Conservation (phyloP, 164 flowering plant species). For the Chimonanthus praecox region DNA sequence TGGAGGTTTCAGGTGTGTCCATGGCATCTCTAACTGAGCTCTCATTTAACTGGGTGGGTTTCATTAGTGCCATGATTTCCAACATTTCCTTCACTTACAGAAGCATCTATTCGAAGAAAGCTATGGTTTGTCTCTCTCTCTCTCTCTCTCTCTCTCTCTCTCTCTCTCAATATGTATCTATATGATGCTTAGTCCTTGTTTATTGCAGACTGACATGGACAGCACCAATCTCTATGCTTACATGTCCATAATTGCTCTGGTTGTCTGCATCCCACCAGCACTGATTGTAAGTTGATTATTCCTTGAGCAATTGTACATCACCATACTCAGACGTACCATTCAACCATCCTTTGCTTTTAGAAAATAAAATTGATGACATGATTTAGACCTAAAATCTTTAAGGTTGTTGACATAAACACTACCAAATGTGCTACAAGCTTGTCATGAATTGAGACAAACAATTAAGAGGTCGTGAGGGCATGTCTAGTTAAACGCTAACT, state of each 20-base stretch:
- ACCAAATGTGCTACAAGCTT: too few species aligned
- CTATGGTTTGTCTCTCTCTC: conserved; percentile 50
- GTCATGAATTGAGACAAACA: too few species aligned
- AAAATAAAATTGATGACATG: too few species aligned
- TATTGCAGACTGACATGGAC: conserved; percentile 85
- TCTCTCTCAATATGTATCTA: background rate
- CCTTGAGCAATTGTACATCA: background rate
- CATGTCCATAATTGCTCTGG: conserved; percentile 85
- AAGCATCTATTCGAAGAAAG: conserved; percentile 96
- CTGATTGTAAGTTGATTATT: conserved; percentile 50
- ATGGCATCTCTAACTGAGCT: conserved; percentile 97
- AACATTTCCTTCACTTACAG: conserved; percentile 96
- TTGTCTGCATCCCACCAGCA: conserved; percentile 93
- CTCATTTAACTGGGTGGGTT: conserved; percentile 96
- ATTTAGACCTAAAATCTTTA: too few species aligned
- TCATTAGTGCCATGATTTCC: conserved; percentile 96
- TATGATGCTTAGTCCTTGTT: conserved; percentile 5
- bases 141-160: too few species aligned
- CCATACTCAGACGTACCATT: too few species aligned
- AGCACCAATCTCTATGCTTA: conserved; percentile 91
- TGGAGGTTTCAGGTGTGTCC: conserved; percentile 63
- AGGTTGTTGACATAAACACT: too few species aligned
- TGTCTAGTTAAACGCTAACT: too few species aligned
- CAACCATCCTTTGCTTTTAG: too few species aligned
- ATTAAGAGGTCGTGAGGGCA: too few species aligned